Evolutionary conservation across 306 rosid genomes (phyloP), one percentile per base, ranked within the genome.

Genomic region (Carpinus fangiana): DNA sequence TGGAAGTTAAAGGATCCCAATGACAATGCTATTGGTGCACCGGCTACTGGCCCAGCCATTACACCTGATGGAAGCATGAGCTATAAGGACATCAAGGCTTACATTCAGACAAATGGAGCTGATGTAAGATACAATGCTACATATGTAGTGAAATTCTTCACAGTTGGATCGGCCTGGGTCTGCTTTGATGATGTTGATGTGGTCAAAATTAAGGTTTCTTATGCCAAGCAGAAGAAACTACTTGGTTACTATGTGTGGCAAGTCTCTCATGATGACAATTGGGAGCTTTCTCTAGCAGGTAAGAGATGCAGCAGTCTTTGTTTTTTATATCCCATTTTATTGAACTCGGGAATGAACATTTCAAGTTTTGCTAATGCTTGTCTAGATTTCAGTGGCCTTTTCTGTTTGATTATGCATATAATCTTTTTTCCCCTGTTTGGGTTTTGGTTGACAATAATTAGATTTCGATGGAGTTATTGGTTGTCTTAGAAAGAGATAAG

Each of bases 1-100:
- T 90, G 88, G 92, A 67, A 8, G 50, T 84, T 90, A 2, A 78
- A 45, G 55, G 76, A 66, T 62, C 85, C 75, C 18, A 60, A 21
- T 51, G 80, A 74, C 74, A 65, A 31, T 45, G 46, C 55, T 0
- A 77, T 90, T 3, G 94, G 86, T 34, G 20, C 76, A 70, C 78
- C 74, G 2, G 75, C 89, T 5, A 72, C 72, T 12, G 90, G 94
- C 52, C 82, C 83, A 26, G 85, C 82, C 46, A 38, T 54, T 23
- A 5, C 10, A 1, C 0, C 0, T 20, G 75, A 2, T 45, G 80
- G 82, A 7, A 10, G 28, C 38, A 79, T 81, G 72, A 73, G 23
- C 52, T 83, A 83, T 47, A 73, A 60, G 79, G 75, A 73, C 0
- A 83, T 76, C 16, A 79, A 69, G 68, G 46, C 4, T 48, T 69